Percentiles rank a stretch among this genome's conserved stretches.
These are phyloP conservation scores for Kwoniella shandongensis DNA, from an alignment of 768 basidiomycete genomes.

Conservation along the genomic window DNA sequence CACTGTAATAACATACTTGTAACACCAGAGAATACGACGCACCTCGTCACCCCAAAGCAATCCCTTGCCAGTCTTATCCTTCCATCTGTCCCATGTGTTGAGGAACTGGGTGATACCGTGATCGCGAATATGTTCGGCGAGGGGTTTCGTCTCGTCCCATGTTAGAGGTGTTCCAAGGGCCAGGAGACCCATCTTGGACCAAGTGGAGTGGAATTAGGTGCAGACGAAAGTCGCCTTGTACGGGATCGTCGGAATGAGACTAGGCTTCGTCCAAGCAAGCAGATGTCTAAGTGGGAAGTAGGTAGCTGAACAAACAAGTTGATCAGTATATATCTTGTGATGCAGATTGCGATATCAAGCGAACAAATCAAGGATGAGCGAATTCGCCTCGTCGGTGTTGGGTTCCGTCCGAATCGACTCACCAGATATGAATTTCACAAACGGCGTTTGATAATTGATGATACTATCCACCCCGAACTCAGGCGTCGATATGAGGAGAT, in stretches of 20 bases:
- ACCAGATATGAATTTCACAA: too few species aligned
- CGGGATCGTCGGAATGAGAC: not conserved
- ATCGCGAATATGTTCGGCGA: conserved; percentile 81
- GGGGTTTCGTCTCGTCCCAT: conserved; percentile 85
- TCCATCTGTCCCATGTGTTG: conserved; percentile 86
- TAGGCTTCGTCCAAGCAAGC: not conserved
- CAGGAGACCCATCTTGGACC: conserved; percentile 79
- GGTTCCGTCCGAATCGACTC: too few species aligned
- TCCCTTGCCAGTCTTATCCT: conserved; percentile 85
- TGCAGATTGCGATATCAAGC: too few species aligned
- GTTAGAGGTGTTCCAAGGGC: conserved; percentile 86
- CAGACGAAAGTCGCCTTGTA: not conserved
- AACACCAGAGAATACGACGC: conserved; percentile 12
- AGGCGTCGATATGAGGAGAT: too few species aligned
- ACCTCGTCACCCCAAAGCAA: conserved; percentile 99
- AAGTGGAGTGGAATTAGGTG: not conserved
- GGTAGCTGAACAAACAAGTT: too few species aligned
- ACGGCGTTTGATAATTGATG: too few species aligned
- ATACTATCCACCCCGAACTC: too few species aligned
- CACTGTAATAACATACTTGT: not conserved
- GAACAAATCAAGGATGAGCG: too few species aligned
- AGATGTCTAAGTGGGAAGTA: too few species aligned
- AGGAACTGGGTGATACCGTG: conserved; percentile 96
- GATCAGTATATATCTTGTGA: too few species aligned
- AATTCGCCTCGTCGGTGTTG: too few species aligned